These are phyloP conservation scores for Aureobasidium leucospermi DNA, from an alignment of 2,329 filamentous ascomycete species.

Conservation along the genomic window DNA sequence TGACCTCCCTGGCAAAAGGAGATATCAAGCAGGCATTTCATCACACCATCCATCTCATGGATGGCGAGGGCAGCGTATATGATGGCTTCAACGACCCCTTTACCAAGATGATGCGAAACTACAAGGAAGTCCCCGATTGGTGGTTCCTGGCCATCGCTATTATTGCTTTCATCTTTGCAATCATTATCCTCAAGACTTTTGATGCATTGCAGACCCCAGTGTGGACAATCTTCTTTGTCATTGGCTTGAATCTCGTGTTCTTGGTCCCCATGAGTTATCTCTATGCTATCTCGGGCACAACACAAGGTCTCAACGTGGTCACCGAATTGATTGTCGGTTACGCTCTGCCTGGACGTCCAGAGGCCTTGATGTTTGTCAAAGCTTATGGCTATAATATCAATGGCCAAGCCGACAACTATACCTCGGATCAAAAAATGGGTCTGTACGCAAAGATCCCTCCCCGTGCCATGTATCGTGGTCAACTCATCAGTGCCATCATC, in stretches of 20 bases:
- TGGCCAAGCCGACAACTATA: conserved; percentile 52
- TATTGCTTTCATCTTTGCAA: conserved; percentile 21
- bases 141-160: conserved; percentile 44
- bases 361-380: conserved; percentile 90
- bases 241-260: conserved; percentile 69
- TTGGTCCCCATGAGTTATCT: conserved; percentile 90
- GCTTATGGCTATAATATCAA: conserved; percentile 64
- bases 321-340: conserved; percentile 61
- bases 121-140: conserved; percentile 69
- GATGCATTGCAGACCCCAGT: conserved; percentile 48
- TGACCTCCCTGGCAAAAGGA: not conserved
- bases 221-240: conserved; percentile 77
- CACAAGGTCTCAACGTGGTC: conserved; percentile 22
- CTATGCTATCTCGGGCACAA: conserved; percentile 66
- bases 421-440: conserved; percentile 69
- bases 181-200: conserved; percentile 22
- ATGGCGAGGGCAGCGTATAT: conserved; percentile 9
- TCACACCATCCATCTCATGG: conserved; percentile 7
- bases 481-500: conserved; percentile 67
- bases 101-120: conserved; percentile 64
- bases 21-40: not conserved
- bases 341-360: conserved; percentile 76
- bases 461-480: conserved; percentile 66
- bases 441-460: conserved; percentile 88
- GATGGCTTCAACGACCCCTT: conserved; percentile 11